Conservation (phyloP, 2,329 filamentous ascomycete species). For the Trichoderma simmonsii region DNA sequence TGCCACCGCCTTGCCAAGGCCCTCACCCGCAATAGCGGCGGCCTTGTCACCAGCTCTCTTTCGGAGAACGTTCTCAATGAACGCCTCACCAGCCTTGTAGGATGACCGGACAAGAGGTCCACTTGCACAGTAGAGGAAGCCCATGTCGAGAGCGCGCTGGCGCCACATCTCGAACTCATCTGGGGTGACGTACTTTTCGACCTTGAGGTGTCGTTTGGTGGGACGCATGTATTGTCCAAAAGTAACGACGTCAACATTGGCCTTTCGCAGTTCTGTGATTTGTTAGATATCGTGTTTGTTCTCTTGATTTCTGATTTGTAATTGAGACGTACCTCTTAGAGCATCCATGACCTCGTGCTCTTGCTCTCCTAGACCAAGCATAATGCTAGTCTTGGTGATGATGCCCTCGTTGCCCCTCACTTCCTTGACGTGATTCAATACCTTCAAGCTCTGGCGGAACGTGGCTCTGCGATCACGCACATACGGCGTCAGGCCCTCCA, state of each 20-base stretch:
- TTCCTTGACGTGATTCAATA: conserved; percentile 78
- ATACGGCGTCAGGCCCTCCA: conserved; percentile 83
- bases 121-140: conserved; percentile 93
- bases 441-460: conserved; percentile 78
- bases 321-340: conserved; percentile 54
- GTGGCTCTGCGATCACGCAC: conserved; percentile 87
- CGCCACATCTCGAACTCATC: conserved; percentile 90
- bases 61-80: conserved; percentile 96
- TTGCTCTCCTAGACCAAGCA: conserved; percentile 91
- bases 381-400: conserved; percentile 98
- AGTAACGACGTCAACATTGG: conserved; percentile 88
- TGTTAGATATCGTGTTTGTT: neutral
- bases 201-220: conserved; percentile 95
- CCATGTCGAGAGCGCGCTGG: conserved; percentile 84
- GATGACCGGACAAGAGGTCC: conserved; percentile 90
- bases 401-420: conserved; percentile 64
- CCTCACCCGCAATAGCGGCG: conserved; percentile 30
- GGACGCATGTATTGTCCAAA: conserved; percentile 99
- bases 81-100: conserved; percentile 97
- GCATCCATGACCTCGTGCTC: conserved; percentile 82
- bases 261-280: conserved; percentile 64
- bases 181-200: conserved; percentile 91
- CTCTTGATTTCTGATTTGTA: neutral
- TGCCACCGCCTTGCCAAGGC: conserved; percentile 40
- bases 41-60: conserved; percentile 61